Evolutionary conservation across 2,329 filamentous ascomycete species (phyloP).

Genomic region (Coleophoma eucalyptorum): DNA sequence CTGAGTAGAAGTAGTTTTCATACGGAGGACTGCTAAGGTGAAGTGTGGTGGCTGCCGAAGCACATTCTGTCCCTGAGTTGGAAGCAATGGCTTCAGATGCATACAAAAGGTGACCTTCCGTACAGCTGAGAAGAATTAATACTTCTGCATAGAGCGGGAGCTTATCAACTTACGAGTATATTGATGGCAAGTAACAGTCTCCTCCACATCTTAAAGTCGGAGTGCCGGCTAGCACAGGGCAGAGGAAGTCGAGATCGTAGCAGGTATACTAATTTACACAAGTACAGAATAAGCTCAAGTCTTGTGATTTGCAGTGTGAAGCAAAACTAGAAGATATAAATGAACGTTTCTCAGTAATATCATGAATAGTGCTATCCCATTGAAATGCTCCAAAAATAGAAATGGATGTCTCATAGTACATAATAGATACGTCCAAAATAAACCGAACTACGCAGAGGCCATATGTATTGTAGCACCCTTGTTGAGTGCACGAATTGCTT

Average conservation of each 20-base stretch:
- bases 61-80: too few species aligned
- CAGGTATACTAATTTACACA: slow-evolving; percentile 28
- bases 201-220: slow-evolving; percentile 23
- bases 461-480: not conserved
- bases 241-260: slow-evolving; percentile 24
- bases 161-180: slow-evolving; percentile 12
- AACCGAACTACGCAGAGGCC: too few species aligned
- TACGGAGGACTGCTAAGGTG: slow-evolving; percentile 42
- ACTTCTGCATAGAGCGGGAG: not conserved
- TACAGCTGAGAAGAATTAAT: not conserved
- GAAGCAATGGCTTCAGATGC: too few species aligned
- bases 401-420: too few species aligned
- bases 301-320: not conserved
- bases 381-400: too few species aligned
- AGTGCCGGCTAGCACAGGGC: slow-evolving; percentile 21
- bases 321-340: too few species aligned
- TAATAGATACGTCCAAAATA: too few species aligned
- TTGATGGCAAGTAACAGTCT: slow-evolving; percentile 22
- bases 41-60: slow-evolving; percentile 5
- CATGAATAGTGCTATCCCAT: too few species aligned
- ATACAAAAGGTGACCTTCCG: not conserved
- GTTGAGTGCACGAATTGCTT: too few species aligned
- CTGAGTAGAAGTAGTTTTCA: slow-evolving; percentile 63
- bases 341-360: too few species aligned
- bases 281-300: not conserved